A percentile compares a stretch with the other conserved stretches of the same genome.
These are phyloP conservation scores for Beauveria asiatica DNA, from an alignment of 2,329 filamentous ascomycete genomes.

Conservation along the genomic window DNA sequence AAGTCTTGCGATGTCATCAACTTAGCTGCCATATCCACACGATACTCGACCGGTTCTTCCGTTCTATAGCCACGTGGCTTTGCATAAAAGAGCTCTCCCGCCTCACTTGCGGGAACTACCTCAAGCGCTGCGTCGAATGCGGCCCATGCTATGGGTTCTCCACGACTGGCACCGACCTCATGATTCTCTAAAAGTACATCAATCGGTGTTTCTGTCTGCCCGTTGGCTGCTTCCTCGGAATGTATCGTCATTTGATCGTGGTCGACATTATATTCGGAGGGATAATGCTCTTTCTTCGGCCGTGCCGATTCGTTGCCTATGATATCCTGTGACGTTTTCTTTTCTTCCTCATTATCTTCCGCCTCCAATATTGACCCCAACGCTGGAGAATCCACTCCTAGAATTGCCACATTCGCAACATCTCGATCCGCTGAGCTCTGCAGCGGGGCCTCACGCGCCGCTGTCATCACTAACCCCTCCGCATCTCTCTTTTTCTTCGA, in stretches of 20 bases:
- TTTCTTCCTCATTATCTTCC: not conserved
- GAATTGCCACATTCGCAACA: not conserved
- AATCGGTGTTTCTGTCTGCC: not conserved
- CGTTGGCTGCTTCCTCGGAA: not conserved
- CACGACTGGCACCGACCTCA: not conserved
- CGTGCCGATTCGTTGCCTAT: not conserved
- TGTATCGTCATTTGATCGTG: not conserved
- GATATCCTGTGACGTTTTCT: not conserved
- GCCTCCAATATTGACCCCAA: conserved; percentile 1
- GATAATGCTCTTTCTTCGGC: not conserved
- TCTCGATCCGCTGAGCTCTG: conserved; percentile 14
- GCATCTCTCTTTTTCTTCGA: conserved; percentile 23
- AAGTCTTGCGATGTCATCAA: conserved; percentile 4
- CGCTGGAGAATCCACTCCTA: not conserved
- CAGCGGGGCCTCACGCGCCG: not conserved
- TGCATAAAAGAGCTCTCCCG: not conserved
- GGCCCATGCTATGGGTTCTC: not conserved
- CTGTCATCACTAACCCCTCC: conserved; percentile 11
- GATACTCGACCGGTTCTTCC: not conserved
- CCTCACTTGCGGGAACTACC: not conserved
- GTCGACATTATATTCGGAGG: not conserved
- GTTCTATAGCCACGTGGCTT: not conserved
- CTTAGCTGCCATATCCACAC: too few species aligned
- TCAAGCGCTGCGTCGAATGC: not conserved
- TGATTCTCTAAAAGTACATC: not conserved